Percentiles rank a stretch among this genome's conserved stretches.
Conservation (phyloP, 2,329 filamentous ascomycete genomes). For the Mariannaea elegans region DNA sequence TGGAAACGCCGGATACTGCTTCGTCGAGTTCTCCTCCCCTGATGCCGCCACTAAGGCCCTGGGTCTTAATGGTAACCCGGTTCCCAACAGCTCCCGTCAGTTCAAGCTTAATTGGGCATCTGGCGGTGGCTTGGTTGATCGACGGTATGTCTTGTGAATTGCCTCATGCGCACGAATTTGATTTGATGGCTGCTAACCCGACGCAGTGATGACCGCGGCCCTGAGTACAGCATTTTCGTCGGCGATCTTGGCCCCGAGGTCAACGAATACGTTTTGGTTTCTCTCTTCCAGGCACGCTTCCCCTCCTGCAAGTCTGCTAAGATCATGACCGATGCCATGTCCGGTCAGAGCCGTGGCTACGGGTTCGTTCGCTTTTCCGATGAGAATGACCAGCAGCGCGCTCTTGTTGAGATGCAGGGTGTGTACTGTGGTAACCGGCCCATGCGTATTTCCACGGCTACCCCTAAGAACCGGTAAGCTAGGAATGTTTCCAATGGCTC, state of each 20-base stretch:
- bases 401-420: slow-evolving; percentile 97
- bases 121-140: slow-evolving; percentile 92
- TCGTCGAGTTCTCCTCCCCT: slow-evolving; percentile 87
- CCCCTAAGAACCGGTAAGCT: slow-evolving; percentile 84
- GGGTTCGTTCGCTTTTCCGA: slow-evolving; percentile 98
- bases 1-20: slow-evolving; percentile 98
- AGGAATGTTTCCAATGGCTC: neutral
- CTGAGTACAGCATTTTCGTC: slow-evolving; percentile 97
- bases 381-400: slow-evolving; percentile 94
- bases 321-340: slow-evolving; percentile 99
- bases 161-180: neutral
- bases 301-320: slow-evolving; percentile 98
- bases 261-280: slow-evolving; percentile 97
- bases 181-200: slow-evolving; percentile 6
- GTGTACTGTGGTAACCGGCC: slow-evolving; percentile 98
- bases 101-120: slow-evolving; percentile 99
- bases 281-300: slow-evolving; percentile 95
- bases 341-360: slow-evolving; percentile 95
- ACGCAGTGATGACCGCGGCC: slow-evolving; percentile 91
- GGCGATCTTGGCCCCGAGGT: slow-evolving; percentile 98
- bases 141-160: slow-evolving; percentile 69
- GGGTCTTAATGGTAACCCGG: slow-evolving; percentile 84
- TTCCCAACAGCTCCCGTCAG: slow-evolving; percentile 91
- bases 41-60: slow-evolving; percentile 92
- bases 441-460: slow-evolving; percentile 98